These are phyloP conservation scores for Hymenoscyphus albidus DNA, from an alignment of 2,329 filamentous ascomycete genomes.

Conservation along the genomic window DNA sequence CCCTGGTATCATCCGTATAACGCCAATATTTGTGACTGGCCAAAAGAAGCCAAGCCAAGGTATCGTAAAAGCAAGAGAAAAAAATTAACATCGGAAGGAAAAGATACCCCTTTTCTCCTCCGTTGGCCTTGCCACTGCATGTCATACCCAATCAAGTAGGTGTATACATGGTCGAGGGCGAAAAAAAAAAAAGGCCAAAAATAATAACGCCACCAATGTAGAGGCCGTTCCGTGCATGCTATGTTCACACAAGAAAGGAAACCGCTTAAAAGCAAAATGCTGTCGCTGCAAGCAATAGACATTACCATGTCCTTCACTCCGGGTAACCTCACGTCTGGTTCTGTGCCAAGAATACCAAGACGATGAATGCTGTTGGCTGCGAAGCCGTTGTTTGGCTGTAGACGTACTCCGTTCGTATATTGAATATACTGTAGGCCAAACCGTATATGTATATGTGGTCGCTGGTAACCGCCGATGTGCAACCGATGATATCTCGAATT, in stretches of 20 bases:
- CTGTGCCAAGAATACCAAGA: constrained; percentile 29
- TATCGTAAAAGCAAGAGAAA: constrained; percentile 24
- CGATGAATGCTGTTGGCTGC: constrained; percentile 33
- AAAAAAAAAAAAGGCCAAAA: constrained; percentile 9
- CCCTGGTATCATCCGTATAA: constrained; percentile 34
- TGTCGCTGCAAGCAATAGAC: constrained; percentile 21
- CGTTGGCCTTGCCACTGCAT: constrained; percentile 16
- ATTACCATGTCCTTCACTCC: constrained; percentile 25
- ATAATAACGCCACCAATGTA: constrained; percentile 28
- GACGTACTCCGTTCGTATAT: constrained; percentile 18
- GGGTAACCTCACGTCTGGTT: constrained; percentile 24
- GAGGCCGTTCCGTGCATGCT: constrained; percentile 24
- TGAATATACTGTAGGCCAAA: constrained; percentile 24
- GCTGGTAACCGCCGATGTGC: constrained; percentile 22
- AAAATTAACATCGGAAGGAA: constrained; percentile 9
- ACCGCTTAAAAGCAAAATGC: constrained; percentile 26
- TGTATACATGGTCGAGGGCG: constrained; percentile 6
- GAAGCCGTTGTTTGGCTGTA: constrained; percentile 31
- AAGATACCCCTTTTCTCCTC: constrained; percentile 21
- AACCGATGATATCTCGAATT: constrained; percentile 17
- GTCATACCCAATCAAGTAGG: too few relatives aligned
- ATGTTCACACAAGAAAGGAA: constrained; percentile 20
- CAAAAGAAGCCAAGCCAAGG: constrained; percentile 13
- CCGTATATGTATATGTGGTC: constrained; percentile 28
- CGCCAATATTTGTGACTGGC: constrained; percentile 20